A percentile compares a stretch with the other conserved stretches of the same genome.
These are phyloP conservation scores for Hanseniaspora meyeri DNA, from an alignment of 805 yeast species.

Conservation along the genomic window DNA sequence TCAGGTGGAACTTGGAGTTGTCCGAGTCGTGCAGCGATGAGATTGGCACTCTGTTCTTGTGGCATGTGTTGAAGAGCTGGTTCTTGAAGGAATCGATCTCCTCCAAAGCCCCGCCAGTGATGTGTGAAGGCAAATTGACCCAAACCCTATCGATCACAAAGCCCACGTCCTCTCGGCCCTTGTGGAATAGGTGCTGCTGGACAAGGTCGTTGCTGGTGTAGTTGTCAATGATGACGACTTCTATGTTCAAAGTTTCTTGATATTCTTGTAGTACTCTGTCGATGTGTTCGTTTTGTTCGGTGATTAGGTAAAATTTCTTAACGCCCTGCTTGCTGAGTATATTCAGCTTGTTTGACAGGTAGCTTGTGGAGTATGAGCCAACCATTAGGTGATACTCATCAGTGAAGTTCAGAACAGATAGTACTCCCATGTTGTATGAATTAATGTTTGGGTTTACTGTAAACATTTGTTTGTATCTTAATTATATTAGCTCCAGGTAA, in stretches of 20 bases:
- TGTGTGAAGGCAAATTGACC: slow-evolving; percentile 33
- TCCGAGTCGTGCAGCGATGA: slow-evolving; percentile 66
- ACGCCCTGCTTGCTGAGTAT: neutral
- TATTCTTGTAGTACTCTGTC: slow-evolving; percentile 17
- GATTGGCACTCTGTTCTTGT: slow-evolving; percentile 59
- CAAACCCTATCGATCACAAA: slow-evolving; percentile 65
- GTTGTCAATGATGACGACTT: slow-evolving; percentile 23
- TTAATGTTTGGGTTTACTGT: neutral
- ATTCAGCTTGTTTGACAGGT: slow-evolving; percentile 5
- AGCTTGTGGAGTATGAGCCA: slow-evolving; percentile 8
- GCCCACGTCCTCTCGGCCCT: slow-evolving; percentile 53
- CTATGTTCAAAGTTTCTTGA: slow-evolving; percentile 19
- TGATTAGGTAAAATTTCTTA: neutral
- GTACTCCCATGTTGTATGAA: slow-evolving; percentile 7
- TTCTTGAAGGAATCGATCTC: slow-evolving; percentile 25
- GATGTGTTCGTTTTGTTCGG: slow-evolving; percentile 19
- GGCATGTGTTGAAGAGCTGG: slow-evolving; percentile 41
- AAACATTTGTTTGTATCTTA: neutral
- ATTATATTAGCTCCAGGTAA: neutral
- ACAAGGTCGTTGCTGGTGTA: neutral
- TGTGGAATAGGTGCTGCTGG: neutral
- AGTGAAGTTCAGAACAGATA: slow-evolving; percentile 8
- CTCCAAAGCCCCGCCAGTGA: slow-evolving; percentile 17
- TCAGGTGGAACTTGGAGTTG: slow-evolving; percentile 59
- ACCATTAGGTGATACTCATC: slow-evolving; percentile 10